Conservation (phyloP, 768 basidiomycete species). For the Mycena galericulata region DNA sequence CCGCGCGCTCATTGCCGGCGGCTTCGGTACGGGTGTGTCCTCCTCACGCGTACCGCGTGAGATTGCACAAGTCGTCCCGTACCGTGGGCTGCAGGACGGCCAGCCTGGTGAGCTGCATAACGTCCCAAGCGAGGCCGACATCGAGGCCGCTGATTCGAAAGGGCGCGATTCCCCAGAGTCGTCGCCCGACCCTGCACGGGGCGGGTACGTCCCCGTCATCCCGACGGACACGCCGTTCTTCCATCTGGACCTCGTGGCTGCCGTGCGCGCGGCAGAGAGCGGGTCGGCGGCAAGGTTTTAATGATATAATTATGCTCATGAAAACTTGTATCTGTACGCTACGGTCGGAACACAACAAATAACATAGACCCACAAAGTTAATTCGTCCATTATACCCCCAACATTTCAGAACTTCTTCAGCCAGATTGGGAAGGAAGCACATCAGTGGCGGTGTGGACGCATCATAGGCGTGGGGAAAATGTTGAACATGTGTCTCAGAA, state of each 20-base stretch:
- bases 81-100: constrained; percentile 55
- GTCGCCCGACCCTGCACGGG: background rate
- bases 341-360: too few relatives aligned
- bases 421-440: too few relatives aligned
- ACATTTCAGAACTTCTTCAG: too few relatives aligned
- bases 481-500: too few relatives aligned
- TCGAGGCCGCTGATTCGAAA: constrained; percentile 49
- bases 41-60: constrained; percentile 62
- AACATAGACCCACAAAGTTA: too few relatives aligned
- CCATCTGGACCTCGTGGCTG: constrained; percentile 87
- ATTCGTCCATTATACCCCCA: too few relatives aligned
- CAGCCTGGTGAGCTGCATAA: constrained; percentile 41
- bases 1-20: constrained; percentile 88
- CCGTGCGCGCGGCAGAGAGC: constrained; percentile 77
- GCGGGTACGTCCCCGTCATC: constrained; percentile 56
- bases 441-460: too few relatives aligned
- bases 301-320: too few relatives aligned
- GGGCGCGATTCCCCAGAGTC: constrained; percentile 22
- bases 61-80: constrained; percentile 83
- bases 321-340: too few relatives aligned
- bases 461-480: too few relatives aligned
- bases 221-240: constrained; percentile 82
- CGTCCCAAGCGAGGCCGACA: constrained; percentile 42
- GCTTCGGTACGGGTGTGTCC: constrained; percentile 83
- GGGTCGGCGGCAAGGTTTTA: constrained; percentile 31